Conservation (phyloP, 495 filamentous ascomycete species). For the Daldinia vernicosa region DNA sequence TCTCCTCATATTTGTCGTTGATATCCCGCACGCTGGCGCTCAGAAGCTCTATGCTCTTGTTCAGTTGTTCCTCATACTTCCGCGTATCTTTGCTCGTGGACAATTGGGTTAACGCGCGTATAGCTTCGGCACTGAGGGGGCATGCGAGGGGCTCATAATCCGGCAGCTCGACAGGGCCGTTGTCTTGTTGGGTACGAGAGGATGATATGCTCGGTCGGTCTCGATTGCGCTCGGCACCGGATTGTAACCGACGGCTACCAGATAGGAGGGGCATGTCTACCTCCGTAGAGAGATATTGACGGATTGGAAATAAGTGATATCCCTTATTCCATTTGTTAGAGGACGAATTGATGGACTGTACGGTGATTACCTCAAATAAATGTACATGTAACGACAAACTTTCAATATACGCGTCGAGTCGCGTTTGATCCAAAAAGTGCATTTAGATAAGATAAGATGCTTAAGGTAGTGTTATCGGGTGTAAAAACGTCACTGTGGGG, state of each 20-base stretch:
- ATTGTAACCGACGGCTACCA: constrained; percentile 19
- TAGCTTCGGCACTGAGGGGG: constrained; percentile 53
- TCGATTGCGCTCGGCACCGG: constrained; percentile 20
- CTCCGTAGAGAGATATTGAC: too few relatives aligned
- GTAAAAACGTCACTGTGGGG: constrained; percentile 1
- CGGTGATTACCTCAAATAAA: neutral
- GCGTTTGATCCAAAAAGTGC: constrained; percentile 21
- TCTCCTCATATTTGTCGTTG: constrained; percentile 59
- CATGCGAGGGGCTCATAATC: constrained; percentile 66
- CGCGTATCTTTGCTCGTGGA: constrained; percentile 42
- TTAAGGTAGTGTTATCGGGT: neutral
- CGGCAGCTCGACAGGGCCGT: constrained; percentile 55
- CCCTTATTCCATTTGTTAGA: too few relatives aligned
- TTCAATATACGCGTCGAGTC: constrained; percentile 25
- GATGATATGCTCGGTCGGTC: constrained; percentile 25
- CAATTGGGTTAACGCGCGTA: constrained; percentile 47
- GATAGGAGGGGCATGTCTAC: constrained; percentile 17
- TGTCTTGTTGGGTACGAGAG: constrained; percentile 10
- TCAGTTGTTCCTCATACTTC: constrained; percentile 52
- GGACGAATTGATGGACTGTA: neutral
- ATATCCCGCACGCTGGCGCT: constrained; percentile 59
- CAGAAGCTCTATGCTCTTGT: constrained; percentile 47
- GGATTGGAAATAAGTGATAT: neutral
- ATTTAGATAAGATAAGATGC: constrained; percentile 16
- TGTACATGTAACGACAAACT: neutral